These are phyloP conservation scores for Pythium angustatum DNA, from an alignment of 352 stramenopile genomes.

Conservation along the genomic window DNA sequence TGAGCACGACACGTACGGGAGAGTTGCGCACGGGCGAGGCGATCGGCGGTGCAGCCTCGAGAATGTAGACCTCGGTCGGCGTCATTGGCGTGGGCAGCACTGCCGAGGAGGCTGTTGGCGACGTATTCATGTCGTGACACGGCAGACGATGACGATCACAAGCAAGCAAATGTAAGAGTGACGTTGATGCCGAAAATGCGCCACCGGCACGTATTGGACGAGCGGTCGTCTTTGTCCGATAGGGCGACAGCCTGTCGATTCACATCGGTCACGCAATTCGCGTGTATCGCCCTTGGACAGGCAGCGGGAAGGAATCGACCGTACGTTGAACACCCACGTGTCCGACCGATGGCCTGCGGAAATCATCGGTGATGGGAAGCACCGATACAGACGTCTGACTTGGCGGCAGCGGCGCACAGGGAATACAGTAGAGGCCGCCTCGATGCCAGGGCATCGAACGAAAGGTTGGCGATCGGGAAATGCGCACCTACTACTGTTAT, in stretches of 20 bases:
- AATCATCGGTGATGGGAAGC: not conserved
- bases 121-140: not conserved
- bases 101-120: not conserved
- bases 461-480: no score
- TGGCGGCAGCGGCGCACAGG: no score
- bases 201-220: no score
- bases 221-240: no score
- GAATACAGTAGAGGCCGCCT: no score
- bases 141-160: not conserved
- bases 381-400: no score
- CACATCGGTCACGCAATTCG: no score
- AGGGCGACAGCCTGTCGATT: conserved; percentile 2
- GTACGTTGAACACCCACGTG: no score
- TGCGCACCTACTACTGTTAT: no score
- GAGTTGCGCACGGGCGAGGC: conserved; percentile 33
- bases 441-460: no score
- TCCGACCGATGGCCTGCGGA: not conserved
- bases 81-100: not conserved
- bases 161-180: not conserved
- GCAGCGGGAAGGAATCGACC: no score
- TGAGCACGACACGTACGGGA: conserved; percentile 33
- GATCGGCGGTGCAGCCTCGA: not conserved
- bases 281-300: not conserved
- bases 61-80: conserved; percentile 8
- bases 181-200: no score